A percentile compares a stretch with the other conserved stretches of the same genome.
Evolutionary conservation across 2,329 filamentous ascomycete species (phyloP).

Genomic region (Hypoxylon sp.): DNA sequence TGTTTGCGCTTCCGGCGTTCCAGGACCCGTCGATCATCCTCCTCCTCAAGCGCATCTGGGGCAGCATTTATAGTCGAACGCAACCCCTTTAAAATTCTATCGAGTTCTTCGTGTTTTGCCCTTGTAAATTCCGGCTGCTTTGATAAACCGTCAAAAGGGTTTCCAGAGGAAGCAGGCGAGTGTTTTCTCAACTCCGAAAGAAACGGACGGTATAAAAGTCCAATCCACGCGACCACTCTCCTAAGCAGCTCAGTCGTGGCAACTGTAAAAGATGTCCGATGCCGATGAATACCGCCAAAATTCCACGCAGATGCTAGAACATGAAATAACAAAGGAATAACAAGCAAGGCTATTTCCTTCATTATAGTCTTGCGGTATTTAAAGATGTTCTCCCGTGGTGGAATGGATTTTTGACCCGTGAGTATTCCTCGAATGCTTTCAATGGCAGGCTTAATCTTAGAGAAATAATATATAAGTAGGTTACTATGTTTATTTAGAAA

Average conservation of each 20-base stretch:
- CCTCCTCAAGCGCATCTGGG: conserved; percentile 32
- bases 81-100: conserved; percentile 29
- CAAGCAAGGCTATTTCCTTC: conserved; percentile 37
- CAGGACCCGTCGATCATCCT: conserved; percentile 19
- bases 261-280: conserved; percentile 37
- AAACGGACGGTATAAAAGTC: conserved; percentile 35
- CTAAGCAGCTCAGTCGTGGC: conserved; percentile 37
- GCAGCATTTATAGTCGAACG: conserved; percentile 21
- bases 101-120: conserved; percentile 34
- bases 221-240: conserved; percentile 39
- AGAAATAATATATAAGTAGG: conserved; percentile 40
- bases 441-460: conserved; percentile 34
- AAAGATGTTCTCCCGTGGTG: conserved; percentile 20
- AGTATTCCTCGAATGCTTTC: conserved; percentile 36
- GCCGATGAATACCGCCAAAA: conserved; percentile 37
- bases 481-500: conserved; percentile 39
- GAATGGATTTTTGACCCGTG: conserved; percentile 13
- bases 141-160: conserved; percentile 3
- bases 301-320: conserved; percentile 40
- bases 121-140: conserved; percentile 6
- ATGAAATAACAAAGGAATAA: conserved; percentile 42
- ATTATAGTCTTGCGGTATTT: conserved; percentile 33
- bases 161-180: conserved; percentile 9
- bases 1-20: conserved; percentile 16
- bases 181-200: conserved; percentile 20